A percentile compares a stretch with the other conserved stretches of the same genome.
Conservation (phyloP, 2,329 filamentous ascomycete genomes). For the Monilinia aucupariae region DNA sequence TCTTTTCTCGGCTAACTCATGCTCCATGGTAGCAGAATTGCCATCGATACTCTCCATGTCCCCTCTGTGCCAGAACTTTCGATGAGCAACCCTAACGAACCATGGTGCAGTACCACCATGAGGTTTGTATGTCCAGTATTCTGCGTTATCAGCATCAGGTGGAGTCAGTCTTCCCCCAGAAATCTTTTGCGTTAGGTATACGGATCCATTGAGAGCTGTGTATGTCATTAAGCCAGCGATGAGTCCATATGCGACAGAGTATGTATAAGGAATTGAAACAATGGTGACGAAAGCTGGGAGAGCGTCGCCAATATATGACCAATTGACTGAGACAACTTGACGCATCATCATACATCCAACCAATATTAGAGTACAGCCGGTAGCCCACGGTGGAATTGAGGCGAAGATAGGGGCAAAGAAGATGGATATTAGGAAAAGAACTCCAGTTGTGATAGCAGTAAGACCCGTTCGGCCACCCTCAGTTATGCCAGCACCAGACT, state of each 20-base stretch:
- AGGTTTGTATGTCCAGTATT: constrained; percentile 51
- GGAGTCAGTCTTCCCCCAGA: constrained; percentile 46
- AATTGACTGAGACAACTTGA: constrained; percentile 69
- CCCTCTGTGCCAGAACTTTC: constrained; percentile 23
- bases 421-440: constrained; percentile 65
- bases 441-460: constrained; percentile 62
- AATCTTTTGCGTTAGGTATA: constrained; percentile 45
- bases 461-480: constrained; percentile 70
- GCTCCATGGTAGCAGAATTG: constrained; percentile 11
- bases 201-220: constrained; percentile 48
- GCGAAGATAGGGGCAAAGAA: constrained; percentile 75
- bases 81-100: constrained; percentile 39
- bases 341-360: constrained; percentile 75
- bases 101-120: constrained; percentile 48
- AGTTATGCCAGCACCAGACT: constrained; percentile 69
- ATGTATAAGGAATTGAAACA: constrained; percentile 71
- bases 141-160: constrained; percentile 49
- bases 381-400: constrained; percentile 73
- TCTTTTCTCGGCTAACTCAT: constrained; percentile 15
- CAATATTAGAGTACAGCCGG: constrained; percentile 66
- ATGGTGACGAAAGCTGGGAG: constrained; percentile 72
- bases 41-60: constrained; percentile 18
- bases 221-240: constrained; percentile 59
- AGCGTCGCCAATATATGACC: constrained; percentile 69
- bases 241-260: constrained; percentile 71